phyloP scores from a whole-genome alignment of 2,329 filamentous ascomycete species.

The Aspergillus pseudoglaucus region DNA sequence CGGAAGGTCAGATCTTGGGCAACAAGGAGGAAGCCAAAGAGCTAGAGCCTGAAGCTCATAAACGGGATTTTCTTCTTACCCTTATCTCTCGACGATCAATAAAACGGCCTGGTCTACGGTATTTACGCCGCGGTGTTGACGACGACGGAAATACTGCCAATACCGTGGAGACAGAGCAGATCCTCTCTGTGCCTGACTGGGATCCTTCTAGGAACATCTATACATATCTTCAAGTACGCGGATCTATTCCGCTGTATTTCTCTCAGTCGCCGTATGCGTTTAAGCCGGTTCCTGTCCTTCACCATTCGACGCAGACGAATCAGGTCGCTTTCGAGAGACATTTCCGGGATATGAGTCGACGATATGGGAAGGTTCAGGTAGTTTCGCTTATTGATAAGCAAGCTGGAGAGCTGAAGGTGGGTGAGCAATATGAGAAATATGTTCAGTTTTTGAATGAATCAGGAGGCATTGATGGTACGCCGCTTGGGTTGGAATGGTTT shows the following conservation, averaged over 20 bases:
- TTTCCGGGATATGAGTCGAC: slow-evolving; percentile 60
- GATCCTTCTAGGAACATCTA: slow-evolving; percentile 57
- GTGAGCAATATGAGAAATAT: slow-evolving; percentile 66
- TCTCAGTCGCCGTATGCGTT: slow-evolving; percentile 91
- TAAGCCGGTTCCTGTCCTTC: slow-evolving; percentile 75
- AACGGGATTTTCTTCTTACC: slow-evolving; percentile 66
- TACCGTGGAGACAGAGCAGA: slow-evolving; percentile 89
- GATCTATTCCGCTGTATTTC: slow-evolving; percentile 91
- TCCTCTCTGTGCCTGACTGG: slow-evolving; percentile 68
- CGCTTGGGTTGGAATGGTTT: slow-evolving; percentile 83
- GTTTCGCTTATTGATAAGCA: slow-evolving; percentile 86
- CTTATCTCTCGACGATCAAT: slow-evolving; percentile 84
- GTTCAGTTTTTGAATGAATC: slow-evolving; percentile 61
- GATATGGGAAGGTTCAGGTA: slow-evolving; percentile 71
- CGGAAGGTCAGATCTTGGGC: slow-evolving; percentile 34
- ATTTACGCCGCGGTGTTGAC: slow-evolving; percentile 82
- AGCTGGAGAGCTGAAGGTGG: slow-evolving; percentile 72
- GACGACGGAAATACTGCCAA: slow-evolving; percentile 87
- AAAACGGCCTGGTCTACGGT: slow-evolving; percentile 79
- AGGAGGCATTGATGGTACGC: slow-evolving; percentile 44
- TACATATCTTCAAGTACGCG: slow-evolving; percentile 81
- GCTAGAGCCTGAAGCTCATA: slow-evolving; percentile 19
- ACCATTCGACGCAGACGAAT: slow-evolving; percentile 75
- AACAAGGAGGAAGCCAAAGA: slow-evolving; percentile 31
- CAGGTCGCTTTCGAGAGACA: slow-evolving; percentile 71